A percentile compares a stretch with the other conserved stretches of the same genome.
Evolutionary conservation across 352 stramenopile species (phyloP).

Genomic region (Phytophthora melonis): DNA sequence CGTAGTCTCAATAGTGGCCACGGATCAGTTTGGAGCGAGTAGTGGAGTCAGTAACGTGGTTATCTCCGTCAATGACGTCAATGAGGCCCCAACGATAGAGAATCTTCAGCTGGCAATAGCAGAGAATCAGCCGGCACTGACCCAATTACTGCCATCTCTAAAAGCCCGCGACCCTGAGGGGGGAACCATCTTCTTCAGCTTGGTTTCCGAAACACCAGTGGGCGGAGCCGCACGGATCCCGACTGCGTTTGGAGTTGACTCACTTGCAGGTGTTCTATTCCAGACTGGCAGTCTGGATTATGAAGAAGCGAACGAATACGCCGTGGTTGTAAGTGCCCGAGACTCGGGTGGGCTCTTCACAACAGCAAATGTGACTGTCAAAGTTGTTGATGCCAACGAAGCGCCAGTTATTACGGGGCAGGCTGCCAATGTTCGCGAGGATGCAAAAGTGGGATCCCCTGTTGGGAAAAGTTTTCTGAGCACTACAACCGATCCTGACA

Average conservation of each 20-base stretch:
- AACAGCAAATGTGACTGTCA: conserved; percentile 18
- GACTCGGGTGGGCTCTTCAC: conserved; percentile 33
- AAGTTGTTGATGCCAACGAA: conserved; percentile 33
- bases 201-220: conserved; percentile 26
- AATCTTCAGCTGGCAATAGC: conserved; percentile 13
- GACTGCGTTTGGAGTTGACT: conserved; percentile 54
- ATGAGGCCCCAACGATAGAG: conserved; percentile 29
- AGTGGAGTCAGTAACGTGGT: conserved; percentile 21
- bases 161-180: conserved; percentile 29
- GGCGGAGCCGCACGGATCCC: conserved; percentile 12
- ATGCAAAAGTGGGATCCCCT: conserved; percentile 16
- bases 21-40: conserved; percentile 21
- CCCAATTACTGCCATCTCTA: conserved; percentile 29
- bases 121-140: conserved; percentile 28
- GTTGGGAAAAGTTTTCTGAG: conserved; percentile 20
- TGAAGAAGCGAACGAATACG: conserved; percentile 33
- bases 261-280: conserved; percentile 47
- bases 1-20: conserved; percentile 23
- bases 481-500: conserved; percentile 26
- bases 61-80: conserved; percentile 33
- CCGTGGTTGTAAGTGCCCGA: conserved; percentile 22
- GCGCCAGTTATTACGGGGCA: conserved; percentile 23
- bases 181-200: conserved; percentile 23
- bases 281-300: conserved; percentile 47
- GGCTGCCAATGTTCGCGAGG: conserved; percentile 23